These are phyloP conservation scores for Tolypocladium sp. DNA, from an alignment of 2,329 filamentous ascomycete genomes.

Conservation along the genomic window DNA sequence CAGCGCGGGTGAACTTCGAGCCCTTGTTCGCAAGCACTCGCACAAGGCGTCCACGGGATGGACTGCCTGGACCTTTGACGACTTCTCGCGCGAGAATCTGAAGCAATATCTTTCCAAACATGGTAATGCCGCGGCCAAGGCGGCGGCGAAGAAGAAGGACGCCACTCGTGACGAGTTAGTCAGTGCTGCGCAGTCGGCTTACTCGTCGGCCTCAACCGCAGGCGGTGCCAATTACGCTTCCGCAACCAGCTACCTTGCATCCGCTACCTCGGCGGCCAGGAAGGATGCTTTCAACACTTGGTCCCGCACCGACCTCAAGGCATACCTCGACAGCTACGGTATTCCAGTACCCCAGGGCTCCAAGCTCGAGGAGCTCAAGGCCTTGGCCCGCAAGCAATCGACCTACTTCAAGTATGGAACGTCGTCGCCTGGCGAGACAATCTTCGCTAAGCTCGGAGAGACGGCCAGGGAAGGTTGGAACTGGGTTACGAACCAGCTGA, in stretches of 20 bases:
- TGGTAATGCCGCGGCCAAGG: slow-evolving; percentile 46
- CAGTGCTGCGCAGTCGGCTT: slow-evolving; percentile 52
- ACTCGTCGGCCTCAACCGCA: slow-evolving; percentile 47
- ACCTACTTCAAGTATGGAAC: slow-evolving; percentile 74
- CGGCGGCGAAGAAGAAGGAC: slow-evolving; percentile 52
- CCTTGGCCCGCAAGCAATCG: slow-evolving; percentile 61
- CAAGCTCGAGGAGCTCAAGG: slow-evolving; percentile 59
- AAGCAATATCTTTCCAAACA: slow-evolving; percentile 45
- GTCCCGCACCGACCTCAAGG: slow-evolving; percentile 65
- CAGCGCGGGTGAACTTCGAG: slow-evolving; percentile 64
- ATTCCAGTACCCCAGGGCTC: slow-evolving; percentile 58
- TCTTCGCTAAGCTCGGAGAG: slow-evolving; percentile 55
- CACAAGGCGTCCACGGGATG: slow-evolving; percentile 62
- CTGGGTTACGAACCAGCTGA: slow-evolving; percentile 42
- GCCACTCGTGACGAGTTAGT: slow-evolving; percentile 66
- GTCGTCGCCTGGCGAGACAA: slow-evolving; percentile 52
- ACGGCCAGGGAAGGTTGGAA: slow-evolving; percentile 36
- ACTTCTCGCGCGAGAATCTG: slow-evolving; percentile 62
- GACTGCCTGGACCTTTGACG: slow-evolving; percentile 72
- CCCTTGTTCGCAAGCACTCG: slow-evolving; percentile 62
- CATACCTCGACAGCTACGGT: slow-evolving; percentile 72
- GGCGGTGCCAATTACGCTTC: slow-evolving; percentile 54
- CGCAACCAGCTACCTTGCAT: slow-evolving; percentile 60
- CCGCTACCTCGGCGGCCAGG: slow-evolving; percentile 58
- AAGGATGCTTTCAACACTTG: slow-evolving; percentile 61